Conservation (phyloP, 2,329 filamentous ascomycete species). For the Xylariaceae sp. region DNA sequence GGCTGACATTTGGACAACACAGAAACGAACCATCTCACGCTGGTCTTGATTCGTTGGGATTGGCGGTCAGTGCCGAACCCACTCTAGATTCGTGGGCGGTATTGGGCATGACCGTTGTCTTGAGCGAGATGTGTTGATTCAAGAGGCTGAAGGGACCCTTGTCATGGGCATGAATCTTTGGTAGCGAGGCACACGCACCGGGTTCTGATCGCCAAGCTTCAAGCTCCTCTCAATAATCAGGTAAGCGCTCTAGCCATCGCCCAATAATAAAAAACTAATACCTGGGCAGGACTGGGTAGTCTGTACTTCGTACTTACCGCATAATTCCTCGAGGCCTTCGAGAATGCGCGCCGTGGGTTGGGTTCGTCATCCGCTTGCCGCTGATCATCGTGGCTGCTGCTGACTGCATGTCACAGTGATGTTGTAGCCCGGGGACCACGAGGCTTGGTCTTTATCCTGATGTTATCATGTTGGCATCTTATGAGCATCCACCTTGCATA, state of each 20-base stretch:
- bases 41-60: constrained; percentile 13
- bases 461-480: neutral
- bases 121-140: constrained; percentile 16
- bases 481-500: neutral
- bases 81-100: constrained; percentile 5
- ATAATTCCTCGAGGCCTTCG: constrained; percentile 3
- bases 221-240: neutral
- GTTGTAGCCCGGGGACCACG: constrained; percentile 7
- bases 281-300: neutral
- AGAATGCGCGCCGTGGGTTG: constrained; percentile 15
- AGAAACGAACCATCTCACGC: constrained; percentile 14
- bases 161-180: neutral
- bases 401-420: constrained; percentile 3
- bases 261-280: neutral
- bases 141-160: constrained; percentile 18
- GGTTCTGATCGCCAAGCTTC: constrained; percentile 10
- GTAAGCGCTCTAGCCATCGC: constrained; percentile 7
- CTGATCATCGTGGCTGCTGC: neutral
- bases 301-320: neutral
- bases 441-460: constrained; percentile 5
- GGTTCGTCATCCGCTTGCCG: constrained; percentile 10
- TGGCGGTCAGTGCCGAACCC: constrained; percentile 13
- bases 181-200: constrained; percentile 10
- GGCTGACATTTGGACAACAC: constrained; percentile 17
- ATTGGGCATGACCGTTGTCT: constrained; percentile 19